phyloP scores from a whole-genome alignment of 2,329 filamentous ascomycete species.

The Botrytis cinerea region DNA sequence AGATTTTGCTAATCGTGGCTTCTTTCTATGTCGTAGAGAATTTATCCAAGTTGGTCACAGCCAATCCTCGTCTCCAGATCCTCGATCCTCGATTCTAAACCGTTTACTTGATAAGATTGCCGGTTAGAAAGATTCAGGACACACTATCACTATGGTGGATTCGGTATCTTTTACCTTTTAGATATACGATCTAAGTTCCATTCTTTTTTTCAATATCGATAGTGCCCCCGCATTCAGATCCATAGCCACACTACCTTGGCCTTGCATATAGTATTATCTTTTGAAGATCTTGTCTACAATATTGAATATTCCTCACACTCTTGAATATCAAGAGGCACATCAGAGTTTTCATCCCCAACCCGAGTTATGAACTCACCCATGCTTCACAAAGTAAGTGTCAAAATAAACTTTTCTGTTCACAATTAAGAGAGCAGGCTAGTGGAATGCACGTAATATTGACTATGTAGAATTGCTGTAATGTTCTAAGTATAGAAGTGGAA shows the following conservation, averaged over 20 bases:
- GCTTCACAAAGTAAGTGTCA: too few species aligned
- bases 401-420: not conserved
- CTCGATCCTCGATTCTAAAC: not conserved
- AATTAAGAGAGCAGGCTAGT: too few species aligned
- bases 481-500: too few species aligned
- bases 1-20: not conserved
- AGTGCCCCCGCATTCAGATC: not conserved
- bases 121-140: not conserved
- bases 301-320: not conserved
- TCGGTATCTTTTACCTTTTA: too few species aligned
- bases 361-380: not conserved
- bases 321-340: not conserved
- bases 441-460: too few species aligned
- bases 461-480: too few species aligned
- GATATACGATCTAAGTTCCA: too few species aligned
- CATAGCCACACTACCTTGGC: not conserved
- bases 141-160: not conserved
- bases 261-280: not conserved
- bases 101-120: not conserved
- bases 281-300: not conserved
- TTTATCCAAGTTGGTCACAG: not conserved
- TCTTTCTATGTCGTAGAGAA: not conserved
- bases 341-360: not conserved
- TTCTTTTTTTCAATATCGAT: not conserved
- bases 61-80: not conserved